A percentile compares a stretch with the other conserved stretches of the same genome.
Conservation (phyloP, 352 stramenopile genomes). For the Pseudoperonospora humuli region DNA sequence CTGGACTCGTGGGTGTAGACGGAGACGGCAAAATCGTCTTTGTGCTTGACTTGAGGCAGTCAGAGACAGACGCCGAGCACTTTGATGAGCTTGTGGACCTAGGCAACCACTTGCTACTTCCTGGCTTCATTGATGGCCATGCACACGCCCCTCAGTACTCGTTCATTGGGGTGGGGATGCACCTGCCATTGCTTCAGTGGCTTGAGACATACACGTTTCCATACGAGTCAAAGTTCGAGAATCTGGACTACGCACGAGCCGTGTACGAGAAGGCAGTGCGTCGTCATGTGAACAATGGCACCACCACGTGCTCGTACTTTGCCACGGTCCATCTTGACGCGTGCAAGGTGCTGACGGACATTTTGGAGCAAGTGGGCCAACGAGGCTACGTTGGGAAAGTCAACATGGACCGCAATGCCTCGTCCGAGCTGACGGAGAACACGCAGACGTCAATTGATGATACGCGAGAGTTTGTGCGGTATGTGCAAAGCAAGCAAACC, state of each 20-base stretch:
- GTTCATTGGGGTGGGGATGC: slow-evolving; percentile 90
- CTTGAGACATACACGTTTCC: slow-evolving; percentile 93
- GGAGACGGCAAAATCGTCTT: slow-evolving; percentile 19
- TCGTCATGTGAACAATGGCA: slow-evolving; percentile 83
- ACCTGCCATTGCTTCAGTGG: slow-evolving; percentile 90
- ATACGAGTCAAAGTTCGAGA: slow-evolving; percentile 77
- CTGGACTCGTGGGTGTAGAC: slow-evolving; percentile 33
- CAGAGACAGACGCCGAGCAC: slow-evolving; percentile 19
- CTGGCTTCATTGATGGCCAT: slow-evolving; percentile 92
- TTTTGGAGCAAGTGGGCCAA: slow-evolving; percentile 79
- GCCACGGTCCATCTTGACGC: slow-evolving; percentile 87
- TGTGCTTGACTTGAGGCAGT: slow-evolving; percentile 6
- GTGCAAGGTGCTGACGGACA: slow-evolving; percentile 86
- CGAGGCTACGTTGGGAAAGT: slow-evolving; percentile 92
- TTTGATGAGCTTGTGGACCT: slow-evolving; percentile 61
- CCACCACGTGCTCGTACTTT: slow-evolving; percentile 93
- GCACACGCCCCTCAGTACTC: slow-evolving; percentile 92
- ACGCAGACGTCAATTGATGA: slow-evolving; percentile 78
- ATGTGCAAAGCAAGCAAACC: slow-evolving; percentile 69
- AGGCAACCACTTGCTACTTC: slow-evolving; percentile 77
- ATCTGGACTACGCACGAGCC: slow-evolving; percentile 47
- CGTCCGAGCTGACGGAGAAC: slow-evolving; percentile 75
- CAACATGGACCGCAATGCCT: slow-evolving; percentile 92
- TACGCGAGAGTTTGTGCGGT: slow-evolving; percentile 84
- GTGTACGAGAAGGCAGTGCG: slow-evolving; percentile 88